Evolutionary conservation across 768 basidiomycete genomes (phyloP), one percentile per base, ranked within the genome.

Genomic region (Termitomyces eurrhizus): DNA sequence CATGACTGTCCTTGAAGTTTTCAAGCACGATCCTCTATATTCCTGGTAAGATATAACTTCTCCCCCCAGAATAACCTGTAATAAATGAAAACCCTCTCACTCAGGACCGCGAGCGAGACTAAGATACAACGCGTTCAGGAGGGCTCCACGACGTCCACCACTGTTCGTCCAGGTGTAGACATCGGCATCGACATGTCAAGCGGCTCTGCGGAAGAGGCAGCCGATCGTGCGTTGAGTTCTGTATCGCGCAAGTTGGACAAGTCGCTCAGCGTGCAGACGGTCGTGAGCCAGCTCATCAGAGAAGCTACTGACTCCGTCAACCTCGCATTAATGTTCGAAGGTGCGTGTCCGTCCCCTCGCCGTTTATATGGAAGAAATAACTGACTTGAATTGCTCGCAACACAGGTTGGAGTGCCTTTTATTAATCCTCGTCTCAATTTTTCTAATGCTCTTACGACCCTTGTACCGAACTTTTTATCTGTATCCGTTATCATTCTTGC

Each of bases 21-120:
- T 98, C 84, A 93, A 92, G 72, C 86, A 96, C 68, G 96, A 99
- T 72, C 96, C 97, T 6, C 80, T 99, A 21, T 92, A 98, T 67
- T 88, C 86, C 35, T 98, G 96, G 95, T 93, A 35, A 52, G 13
- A 24, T 7, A 33, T 16, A 39, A 32, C 13, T 42, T 21, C n/a
- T 37, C 16, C 54, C 16, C 54, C 41, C 49, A 12, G 32, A n/a
- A n/a, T 16, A 33, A 44, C 21, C 42, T 54, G 35, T 21, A 41
- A 41, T 24, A 57, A 9, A 33, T 41, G 29, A 29, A 29, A 29
- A 29, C 7, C 21, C n/a, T 48, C 14, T 52, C 26, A 33, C 37
- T 7, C 62, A 92, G 90, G 92, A 89, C 89, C 3, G 88, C 88
- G 67, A 92, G 85, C 70, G 89, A 90, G 60, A 71, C 86, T 65